These are phyloP conservation scores for Pseudocercospora fijiensis DNA, from an alignment of 2,329 filamentous ascomycete genomes.

Conservation along the genomic window DNA sequence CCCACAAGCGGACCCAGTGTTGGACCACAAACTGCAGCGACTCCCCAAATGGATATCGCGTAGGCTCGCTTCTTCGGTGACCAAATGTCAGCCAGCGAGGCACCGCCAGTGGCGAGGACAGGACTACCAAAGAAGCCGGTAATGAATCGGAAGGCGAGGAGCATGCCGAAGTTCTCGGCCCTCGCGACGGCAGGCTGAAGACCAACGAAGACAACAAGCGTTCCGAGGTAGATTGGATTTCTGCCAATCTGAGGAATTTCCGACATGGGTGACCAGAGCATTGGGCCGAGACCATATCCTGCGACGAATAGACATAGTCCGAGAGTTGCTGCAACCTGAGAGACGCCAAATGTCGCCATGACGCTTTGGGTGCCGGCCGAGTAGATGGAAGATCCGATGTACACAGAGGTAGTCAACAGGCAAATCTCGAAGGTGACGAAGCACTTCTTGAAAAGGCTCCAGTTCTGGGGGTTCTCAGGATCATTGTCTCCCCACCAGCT, in stretches of 20 bases:
- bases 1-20: slow-evolving; percentile 37
- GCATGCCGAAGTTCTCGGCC: slow-evolving; percentile 53
- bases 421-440: slow-evolving; percentile 47
- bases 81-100: slow-evolving; percentile 48
- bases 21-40: slow-evolving; percentile 44
- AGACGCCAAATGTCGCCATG: slow-evolving; percentile 47
- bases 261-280: slow-evolving; percentile 48
- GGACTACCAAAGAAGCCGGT: slow-evolving; percentile 53
- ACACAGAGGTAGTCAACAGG: slow-evolving; percentile 52
- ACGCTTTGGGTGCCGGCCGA: slow-evolving; percentile 46
- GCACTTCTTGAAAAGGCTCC: slow-evolving; percentile 42
- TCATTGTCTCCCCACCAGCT: slow-evolving; percentile 54
- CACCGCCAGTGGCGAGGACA: slow-evolving; percentile 48
- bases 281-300: slow-evolving; percentile 52
- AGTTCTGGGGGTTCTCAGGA: slow-evolving; percentile 40
- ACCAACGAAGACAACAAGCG: slow-evolving; percentile 51
- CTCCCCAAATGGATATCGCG: slow-evolving; percentile 43
- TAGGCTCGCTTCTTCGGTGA: slow-evolving; percentile 41
- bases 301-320: slow-evolving; percentile 53
- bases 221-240: slow-evolving; percentile 51
- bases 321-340: slow-evolving; percentile 47
- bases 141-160: slow-evolving; percentile 55
- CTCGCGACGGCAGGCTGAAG: slow-evolving; percentile 51
- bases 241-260: slow-evolving; percentile 54
- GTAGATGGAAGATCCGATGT: slow-evolving; percentile 55